A percentile compares a stretch with the other conserved stretches of the same genome.
These are phyloP conservation scores for Aspergillus vadensis DNA, from an alignment of 2,329 filamentous ascomycete species.

Conservation along the genomic window DNA sequence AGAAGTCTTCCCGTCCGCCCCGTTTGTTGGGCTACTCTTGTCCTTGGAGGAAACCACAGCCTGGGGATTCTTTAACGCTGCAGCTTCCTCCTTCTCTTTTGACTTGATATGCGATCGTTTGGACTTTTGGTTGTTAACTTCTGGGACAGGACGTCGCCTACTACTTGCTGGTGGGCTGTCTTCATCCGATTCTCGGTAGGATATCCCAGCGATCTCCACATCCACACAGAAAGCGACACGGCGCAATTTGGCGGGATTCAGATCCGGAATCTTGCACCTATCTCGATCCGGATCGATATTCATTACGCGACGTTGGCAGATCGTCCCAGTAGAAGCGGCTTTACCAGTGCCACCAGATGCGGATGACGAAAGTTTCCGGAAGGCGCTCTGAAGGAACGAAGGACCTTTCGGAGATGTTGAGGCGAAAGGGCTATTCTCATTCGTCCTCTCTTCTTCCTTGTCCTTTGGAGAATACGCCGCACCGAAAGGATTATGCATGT, in stretches of 20 bases:
- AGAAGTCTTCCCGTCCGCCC: constrained; percentile 13
- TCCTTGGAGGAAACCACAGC: constrained; percentile 58
- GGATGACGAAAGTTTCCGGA: constrained; percentile 78
- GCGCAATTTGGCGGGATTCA: constrained; percentile 78
- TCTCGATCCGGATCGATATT: constrained; percentile 82
- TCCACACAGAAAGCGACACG: constrained; percentile 95
- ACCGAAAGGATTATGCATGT: constrained; percentile 48
- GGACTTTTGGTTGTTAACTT: constrained; percentile 31
- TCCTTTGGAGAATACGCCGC: constrained; percentile 45
- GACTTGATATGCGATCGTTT: constrained; percentile 55
- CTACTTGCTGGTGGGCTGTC: constrained; percentile 43
- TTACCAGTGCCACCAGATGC: constrained; percentile 53
- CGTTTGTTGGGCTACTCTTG: constrained; percentile 42
- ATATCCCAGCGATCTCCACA: constrained; percentile 90
- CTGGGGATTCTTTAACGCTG: constrained; percentile 69
- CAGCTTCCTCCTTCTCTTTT: constrained; percentile 72
- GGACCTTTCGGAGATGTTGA: constrained; percentile 73
- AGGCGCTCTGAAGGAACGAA: constrained; percentile 76
- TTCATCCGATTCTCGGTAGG: constrained; percentile 69
- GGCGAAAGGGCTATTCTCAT: constrained; percentile 33
- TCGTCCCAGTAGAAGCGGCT: constrained; percentile 61
- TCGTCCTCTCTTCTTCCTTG: constrained; percentile 47
- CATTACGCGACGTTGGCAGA: constrained; percentile 78
- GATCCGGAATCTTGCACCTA: constrained; percentile 74
- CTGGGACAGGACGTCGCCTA: constrained; percentile 28